A percentile compares a stretch with the other conserved stretches of the same genome.
Evolutionary conservation across 1,284 basidiomycete genomes (phyloP).

Genomic region (Cutaneotrichosporon mucoides): DNA sequence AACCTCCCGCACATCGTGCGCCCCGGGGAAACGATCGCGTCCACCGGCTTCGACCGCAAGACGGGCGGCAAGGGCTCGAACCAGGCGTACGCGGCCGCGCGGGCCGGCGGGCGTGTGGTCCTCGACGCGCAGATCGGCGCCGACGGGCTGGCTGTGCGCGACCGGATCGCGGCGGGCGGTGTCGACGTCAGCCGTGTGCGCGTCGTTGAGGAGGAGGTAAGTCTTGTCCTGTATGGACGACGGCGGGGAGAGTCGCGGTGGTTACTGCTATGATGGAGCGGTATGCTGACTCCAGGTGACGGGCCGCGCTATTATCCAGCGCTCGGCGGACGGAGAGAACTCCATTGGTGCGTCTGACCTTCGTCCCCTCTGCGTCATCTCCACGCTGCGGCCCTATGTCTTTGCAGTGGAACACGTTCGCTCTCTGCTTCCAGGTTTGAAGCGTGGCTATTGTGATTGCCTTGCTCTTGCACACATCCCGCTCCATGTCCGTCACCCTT

Average conservation of each 20-base stretch:
- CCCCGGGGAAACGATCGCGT: slow-evolving; percentile 53
- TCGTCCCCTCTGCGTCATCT: not conserved
- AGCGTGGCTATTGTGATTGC: too few species aligned
- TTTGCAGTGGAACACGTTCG: too few species aligned
- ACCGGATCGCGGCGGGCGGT: slow-evolving; percentile 29
- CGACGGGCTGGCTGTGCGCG: slow-evolving; percentile 47
- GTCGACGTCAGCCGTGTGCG: slow-evolving; percentile 38
- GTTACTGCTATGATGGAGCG: not conserved
- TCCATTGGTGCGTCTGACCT: slow-evolving; percentile 44
- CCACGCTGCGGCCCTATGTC: too few species aligned
- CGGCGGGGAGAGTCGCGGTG: not conserved
- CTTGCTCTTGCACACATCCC: too few species aligned
- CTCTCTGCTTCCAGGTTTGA: too few species aligned
- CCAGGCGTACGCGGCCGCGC: slow-evolving; percentile 50
- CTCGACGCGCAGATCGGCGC: slow-evolving; percentile 47
- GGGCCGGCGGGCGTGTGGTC: slow-evolving; percentile 44
- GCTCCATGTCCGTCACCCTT: too few species aligned
- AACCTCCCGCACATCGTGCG: slow-evolving; percentile 49
- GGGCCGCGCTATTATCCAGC: slow-evolving; percentile 53
- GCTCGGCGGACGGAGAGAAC: slow-evolving; percentile 50
- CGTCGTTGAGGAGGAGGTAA: slow-evolving; percentile 34
- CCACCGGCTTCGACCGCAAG: slow-evolving; percentile 42
- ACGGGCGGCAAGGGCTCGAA: slow-evolving; percentile 55
- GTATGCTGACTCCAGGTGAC: slow-evolving; percentile 33
- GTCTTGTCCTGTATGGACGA: not conserved